Base-by-base conservation (phyloP, 2,329 filamentous ascomycete genomes). In the Diaporthe sp. region DNA sequence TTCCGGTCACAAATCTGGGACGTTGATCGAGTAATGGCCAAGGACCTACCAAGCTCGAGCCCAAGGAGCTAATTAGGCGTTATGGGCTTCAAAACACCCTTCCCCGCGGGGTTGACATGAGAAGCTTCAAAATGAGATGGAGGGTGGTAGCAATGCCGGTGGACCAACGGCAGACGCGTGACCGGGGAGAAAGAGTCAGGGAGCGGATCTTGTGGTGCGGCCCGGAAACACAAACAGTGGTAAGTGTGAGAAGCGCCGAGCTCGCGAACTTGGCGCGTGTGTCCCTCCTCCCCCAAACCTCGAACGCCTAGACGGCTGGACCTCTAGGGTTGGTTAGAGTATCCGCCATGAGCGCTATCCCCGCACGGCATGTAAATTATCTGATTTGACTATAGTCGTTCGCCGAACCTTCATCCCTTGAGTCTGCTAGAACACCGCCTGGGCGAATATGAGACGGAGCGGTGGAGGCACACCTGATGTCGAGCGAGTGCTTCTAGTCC, bases 11-110 rank as follows among this genome's bases (percentile, higher is more conserved):
- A 54, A n/a, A 54, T 68, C n/a, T 68, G 45, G 45, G 28, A 19
- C 28, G 15, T 40, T 68, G 47, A 54, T 68, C 64, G 47, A 68
- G 64, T 40, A 54, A 40, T 40, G 47, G 45, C 30, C 64, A 68
- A 68, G 64, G 47, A n/a, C 19, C 40, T 68, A 68, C 64, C 64
- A 68, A 68, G 64, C 64, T 68, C 33, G 47, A 68, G 8, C 22
- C 64, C 47, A 68, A 68, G 64, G 25, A 54, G 64, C 64, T 54
- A 68, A 22, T 15, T 28, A 28, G 13, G 3, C 15, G 35, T 40
- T 68, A 35, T 13, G 64, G n/a, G 13, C 54, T 4, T 40, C 33
- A 22, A 4, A 19, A 12, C n/a, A 25, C 33, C 19, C 58, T 54
- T 68, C 45, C 47, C 47, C 47, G 64, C 47, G 64, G 64, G 64